Base-by-base conservation (phyloP, 2,329 filamentous ascomycete genomes). In the Bisporella sp. region DNA sequence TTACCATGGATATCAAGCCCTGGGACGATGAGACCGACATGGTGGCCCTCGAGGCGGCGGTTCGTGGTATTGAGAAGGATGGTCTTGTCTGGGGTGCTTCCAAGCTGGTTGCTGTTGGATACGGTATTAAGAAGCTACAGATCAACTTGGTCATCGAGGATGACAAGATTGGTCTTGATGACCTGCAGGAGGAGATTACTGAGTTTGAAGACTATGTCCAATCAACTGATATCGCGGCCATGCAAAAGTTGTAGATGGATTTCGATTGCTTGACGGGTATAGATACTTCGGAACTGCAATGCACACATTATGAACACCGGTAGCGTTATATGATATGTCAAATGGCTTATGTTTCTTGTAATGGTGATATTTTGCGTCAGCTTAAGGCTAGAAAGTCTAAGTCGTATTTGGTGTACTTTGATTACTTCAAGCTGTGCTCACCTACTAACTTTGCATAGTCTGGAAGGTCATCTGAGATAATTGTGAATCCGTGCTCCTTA, bases 1-100 rank as follows among this genome's bases (percentile, higher is more conserved):
- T 97, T 66, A 97, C 90, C 60, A 66, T 99, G 62, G 92, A 97
- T 66, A 87, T 99, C 62, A 99, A 99, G 84, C 93, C 93, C 67
- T 97, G 93, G 92, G 93, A 96, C 73, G 90, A 96, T 65, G 90
- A 96, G 84, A 97, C 92, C 64, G 79, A 95, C 73, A 90, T 97
- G 82, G 79, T 75, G 62, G 81, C 81, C 64, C 78, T 99, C 54
- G 89, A 96, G 78, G 77, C 73, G 32, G 76, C 84, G 59, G 91
- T 97, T 63, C 87, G 89, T 66, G 72, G 76, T 60, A 92, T 97
- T 63, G 82, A 92, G 74, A 83, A 87, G 79, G 92, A 97, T 46
- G 93, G 93, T 75, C 88, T 99, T 57, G 84, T 95, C 58, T 99
- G 93, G 93, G 92, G 92, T 83, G 83, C 78, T 59, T 91, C 87